Base-by-base conservation (phyloP, 495 filamentous ascomycete genomes). In the Xylaria bambusicola region DNA sequence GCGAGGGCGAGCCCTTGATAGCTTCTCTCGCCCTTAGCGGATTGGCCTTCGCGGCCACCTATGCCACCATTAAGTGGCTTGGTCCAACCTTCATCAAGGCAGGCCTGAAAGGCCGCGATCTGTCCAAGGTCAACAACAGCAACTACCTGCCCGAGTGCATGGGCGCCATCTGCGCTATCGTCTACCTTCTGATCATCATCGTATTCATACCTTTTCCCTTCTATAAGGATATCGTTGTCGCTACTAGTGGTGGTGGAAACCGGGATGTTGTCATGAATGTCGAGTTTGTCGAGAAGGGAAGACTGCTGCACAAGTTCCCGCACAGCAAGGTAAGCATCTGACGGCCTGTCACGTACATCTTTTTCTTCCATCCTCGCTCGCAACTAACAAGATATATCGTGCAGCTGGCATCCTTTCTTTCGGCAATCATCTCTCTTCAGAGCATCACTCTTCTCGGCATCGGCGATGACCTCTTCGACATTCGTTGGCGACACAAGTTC, bases 401-500 rank as follows among this genome's bases (percentile, higher is more conserved):
- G 23, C 24, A 97, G 92, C 85, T 98, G 40, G 92, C 93, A 36
- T 94, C 93, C 26, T 99, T 96, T 71, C 85, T 97, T 33, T 98
- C 94, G 12, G 93, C 92, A 36, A 85, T 97, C 57, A 84, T 97
- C 56, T 95, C 92, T 6, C 82, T 99, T 27, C 91, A 97, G 75
- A 88, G 84, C 24, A 88, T 96, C 54, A 86, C 90, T 27, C 86
- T 97, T 40, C 89, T 99, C 40, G 94, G 94, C 33, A 88, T 98
- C 56, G 90, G 90, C 21, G 94, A 99, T 73, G 94, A 99, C 72
- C 83, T 97, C 13, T 96, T 99, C 75, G 94, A 99, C 73, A 95
- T 99, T 65, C 86, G 95, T 66, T 99, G 94, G 94, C 87, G 94
- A 50, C 95, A 99, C 79, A 99, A 99, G 75, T 86, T 98, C 68